Conservation (phyloP, 2,329 filamentous ascomycete genomes). For the Cercospora zeina region DNA sequence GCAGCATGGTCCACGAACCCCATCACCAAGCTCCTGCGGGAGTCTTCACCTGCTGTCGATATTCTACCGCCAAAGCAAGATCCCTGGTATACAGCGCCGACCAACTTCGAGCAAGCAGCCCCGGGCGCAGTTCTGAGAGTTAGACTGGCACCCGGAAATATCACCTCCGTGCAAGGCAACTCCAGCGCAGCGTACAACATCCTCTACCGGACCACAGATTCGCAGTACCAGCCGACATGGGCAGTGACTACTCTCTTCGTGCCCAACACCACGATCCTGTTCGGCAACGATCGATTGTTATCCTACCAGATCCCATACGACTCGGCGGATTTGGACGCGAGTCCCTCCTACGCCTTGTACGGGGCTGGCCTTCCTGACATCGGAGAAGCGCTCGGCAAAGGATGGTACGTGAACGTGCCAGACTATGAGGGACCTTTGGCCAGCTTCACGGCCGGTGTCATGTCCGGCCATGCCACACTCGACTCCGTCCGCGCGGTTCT, state of each 20-base stretch:
- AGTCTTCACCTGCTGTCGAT: constrained; percentile 19
- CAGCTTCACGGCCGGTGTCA: constrained; percentile 46
- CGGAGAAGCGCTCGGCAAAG: constrained; percentile 43
- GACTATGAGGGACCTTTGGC: constrained; percentile 50
- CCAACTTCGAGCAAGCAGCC: constrained; percentile 31
- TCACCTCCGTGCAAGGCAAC: constrained; percentile 33
- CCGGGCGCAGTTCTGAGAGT: constrained; percentile 42
- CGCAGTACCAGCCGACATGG: constrained; percentile 30
- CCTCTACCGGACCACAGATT: constrained; percentile 36
- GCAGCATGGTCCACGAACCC: constrained; percentile 21
- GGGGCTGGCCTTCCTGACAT: constrained; percentile 33
- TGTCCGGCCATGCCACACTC: constrained; percentile 48
- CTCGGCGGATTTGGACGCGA: constrained; percentile 44
- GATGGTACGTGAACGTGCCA: constrained; percentile 53
- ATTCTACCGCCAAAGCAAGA: constrained; percentile 41
- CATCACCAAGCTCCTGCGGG: constrained; percentile 21
- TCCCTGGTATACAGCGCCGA: constrained; percentile 42
- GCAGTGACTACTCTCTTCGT: constrained; percentile 38
- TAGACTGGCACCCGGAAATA: constrained; percentile 36
- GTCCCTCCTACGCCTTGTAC: constrained; percentile 45
- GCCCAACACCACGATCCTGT: constrained; percentile 22
- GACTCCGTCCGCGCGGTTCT: constrained; percentile 49
- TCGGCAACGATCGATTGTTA: constrained; percentile 28
- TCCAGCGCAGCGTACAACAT: constrained; percentile 37
- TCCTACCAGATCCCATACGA: constrained; percentile 41